phyloP scores from a whole-genome alignment of 2,329 filamentous ascomycete species.

The Ascochyta koolunga region DNA sequence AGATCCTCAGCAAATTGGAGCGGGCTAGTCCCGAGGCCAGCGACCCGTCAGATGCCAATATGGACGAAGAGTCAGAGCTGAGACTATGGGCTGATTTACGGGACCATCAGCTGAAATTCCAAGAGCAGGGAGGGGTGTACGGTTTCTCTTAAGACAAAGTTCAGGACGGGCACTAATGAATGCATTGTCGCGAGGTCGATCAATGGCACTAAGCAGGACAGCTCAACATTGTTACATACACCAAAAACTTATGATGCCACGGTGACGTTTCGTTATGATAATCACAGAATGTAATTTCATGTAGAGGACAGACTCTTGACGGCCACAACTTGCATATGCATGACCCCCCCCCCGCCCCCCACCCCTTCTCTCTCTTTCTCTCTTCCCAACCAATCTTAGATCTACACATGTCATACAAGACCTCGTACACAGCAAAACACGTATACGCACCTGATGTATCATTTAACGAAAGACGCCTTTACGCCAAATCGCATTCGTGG shows the following conservation, averaged over 20 bases:
- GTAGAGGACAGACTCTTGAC: neutral
- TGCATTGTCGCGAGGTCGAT: neutral
- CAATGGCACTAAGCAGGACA: neutral
- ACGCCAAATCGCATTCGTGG: neutral
- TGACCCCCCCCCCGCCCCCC: neutral
- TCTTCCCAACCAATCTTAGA: too few relatives aligned
- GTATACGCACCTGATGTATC: neutral
- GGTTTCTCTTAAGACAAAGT: constrained; percentile 27
- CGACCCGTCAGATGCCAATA: constrained; percentile 42
- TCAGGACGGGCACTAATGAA: neutral
- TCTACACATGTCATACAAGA: constrained; percentile 4
- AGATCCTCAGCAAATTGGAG: constrained; percentile 76
- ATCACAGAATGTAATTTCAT: neutral
- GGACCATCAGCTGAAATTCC: constrained; percentile 77
- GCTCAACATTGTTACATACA: neutral
- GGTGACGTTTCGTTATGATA: too few relatives aligned
- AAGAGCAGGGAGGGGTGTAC: constrained; percentile 66
- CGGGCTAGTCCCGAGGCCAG: constrained; percentile 58
- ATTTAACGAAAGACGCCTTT: neutral
- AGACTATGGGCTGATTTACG: constrained; percentile 78
- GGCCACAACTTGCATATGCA: neutral
- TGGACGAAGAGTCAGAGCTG: constrained; percentile 77
- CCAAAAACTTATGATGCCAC: neutral
- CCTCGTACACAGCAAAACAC: neutral
- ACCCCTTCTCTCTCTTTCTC: too few relatives aligned